These are phyloP conservation scores for Tricholoma saponaceum DNA, from an alignment of 768 basidiomycete genomes.

Conservation along the genomic window DNA sequence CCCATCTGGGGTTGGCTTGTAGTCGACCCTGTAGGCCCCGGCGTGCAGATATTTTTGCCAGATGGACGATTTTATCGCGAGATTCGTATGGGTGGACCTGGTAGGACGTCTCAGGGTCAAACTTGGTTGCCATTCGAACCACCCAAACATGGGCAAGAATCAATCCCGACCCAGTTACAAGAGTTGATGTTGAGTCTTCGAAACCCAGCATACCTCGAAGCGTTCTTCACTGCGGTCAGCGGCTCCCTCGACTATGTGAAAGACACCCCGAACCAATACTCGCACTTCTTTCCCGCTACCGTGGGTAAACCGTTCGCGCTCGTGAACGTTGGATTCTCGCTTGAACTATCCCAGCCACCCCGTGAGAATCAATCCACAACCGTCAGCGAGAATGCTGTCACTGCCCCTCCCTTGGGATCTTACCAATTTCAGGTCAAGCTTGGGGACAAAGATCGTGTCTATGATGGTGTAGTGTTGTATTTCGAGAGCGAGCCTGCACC, in stretches of 20 bases:
- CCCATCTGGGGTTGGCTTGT: not conserved
- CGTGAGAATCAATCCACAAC: not conserved
- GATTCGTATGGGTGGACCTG: not conserved
- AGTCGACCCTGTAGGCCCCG: not conserved
- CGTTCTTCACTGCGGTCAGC: no score
- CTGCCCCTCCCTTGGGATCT: not conserved
- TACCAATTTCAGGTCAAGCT: not conserved
- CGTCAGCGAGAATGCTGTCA: not conserved
- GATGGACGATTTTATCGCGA: not conserved
- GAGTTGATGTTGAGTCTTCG: no score
- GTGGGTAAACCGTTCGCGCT: not conserved
- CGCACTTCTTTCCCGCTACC: not conserved
- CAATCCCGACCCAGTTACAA: no score
- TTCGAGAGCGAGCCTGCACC: no score
- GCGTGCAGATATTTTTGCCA: not conserved
- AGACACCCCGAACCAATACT: not conserved
- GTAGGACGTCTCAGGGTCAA: not conserved
- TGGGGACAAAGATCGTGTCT: not conserved
- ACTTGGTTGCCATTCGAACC: not conserved
- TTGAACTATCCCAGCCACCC: not conserved
- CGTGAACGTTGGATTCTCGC: not conserved
- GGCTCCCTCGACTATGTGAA: not conserved
- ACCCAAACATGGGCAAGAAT: no score
- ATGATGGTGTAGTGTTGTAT: no score
- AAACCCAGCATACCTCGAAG: no score